Conservation (phyloP, 2,329 filamentous ascomycete genomes). For the Xylogone sp. region DNA sequence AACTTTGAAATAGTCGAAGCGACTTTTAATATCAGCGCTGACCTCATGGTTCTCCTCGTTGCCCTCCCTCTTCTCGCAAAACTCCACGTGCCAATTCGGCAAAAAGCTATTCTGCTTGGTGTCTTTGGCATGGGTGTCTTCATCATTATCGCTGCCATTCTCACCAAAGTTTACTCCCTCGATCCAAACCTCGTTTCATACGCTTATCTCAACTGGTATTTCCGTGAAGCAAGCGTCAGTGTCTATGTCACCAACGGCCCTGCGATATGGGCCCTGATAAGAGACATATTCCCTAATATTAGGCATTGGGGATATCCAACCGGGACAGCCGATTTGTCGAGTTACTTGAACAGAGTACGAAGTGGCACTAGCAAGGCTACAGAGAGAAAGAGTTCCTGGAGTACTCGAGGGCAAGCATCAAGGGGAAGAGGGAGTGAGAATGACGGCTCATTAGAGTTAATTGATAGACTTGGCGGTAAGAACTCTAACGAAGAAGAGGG, state of each 20-base stretch:
- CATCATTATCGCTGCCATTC: constrained; percentile 36
- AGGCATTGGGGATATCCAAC: not conserved
- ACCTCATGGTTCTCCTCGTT: constrained; percentile 43
- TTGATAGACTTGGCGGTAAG: not conserved
- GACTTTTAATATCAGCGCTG: constrained; percentile 44
- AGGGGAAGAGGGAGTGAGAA: not conserved
- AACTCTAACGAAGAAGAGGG: not conserved
- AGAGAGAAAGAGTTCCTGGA: not conserved
- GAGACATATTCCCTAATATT: constrained; percentile 30
- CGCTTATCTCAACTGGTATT: constrained; percentile 46
- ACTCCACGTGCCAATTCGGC: constrained; percentile 36
- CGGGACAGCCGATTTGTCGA: not conserved
- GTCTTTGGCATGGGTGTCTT: constrained; percentile 48
- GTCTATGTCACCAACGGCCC: constrained; percentile 48
- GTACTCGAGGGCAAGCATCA: not conserved
- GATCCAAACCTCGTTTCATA: constrained; percentile 27
- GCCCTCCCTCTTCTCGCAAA: constrained; percentile 42
- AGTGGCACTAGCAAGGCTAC: not conserved
- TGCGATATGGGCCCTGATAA: constrained; percentile 45
- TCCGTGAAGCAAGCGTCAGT: constrained; percentile 45
- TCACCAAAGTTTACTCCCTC: constrained; percentile 47
- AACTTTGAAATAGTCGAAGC: constrained; percentile 44
- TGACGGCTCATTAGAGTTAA: not conserved
- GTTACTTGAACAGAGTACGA: not conserved
- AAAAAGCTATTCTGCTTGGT: constrained; percentile 42